These are phyloP conservation scores for Pyropia haitanensis DNA, from an alignment of 23 red algal species.

Conservation along the genomic window DNA sequence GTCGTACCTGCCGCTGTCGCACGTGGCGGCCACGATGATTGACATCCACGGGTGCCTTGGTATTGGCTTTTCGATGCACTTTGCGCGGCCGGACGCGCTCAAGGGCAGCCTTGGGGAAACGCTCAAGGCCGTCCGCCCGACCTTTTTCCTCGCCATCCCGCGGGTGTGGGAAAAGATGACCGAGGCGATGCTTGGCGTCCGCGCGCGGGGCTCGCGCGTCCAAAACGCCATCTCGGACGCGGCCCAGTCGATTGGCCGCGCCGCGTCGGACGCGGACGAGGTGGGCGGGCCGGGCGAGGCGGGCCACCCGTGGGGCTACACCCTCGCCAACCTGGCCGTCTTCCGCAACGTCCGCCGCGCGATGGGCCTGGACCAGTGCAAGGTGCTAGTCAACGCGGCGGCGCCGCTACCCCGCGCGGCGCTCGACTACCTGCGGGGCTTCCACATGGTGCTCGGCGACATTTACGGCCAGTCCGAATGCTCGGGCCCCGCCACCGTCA, in stretches of 20 bases:
- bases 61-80: constrained; percentile 27
- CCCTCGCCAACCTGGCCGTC: constrained; percentile 51
- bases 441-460: constrained; percentile 63
- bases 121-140: constrained; percentile 59
- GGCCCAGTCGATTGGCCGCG: constrained; percentile 40
- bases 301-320: constrained; percentile 34
- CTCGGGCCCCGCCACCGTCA: constrained; percentile 72
- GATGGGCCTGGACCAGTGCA: constrained; percentile 64
- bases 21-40: constrained; percentile 78
- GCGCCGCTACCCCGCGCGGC: constrained; percentile 63
- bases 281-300: constrained; percentile 8
- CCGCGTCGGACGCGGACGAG: constrained; percentile 16
- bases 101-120: constrained; percentile 47
- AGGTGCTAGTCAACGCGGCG: constrained; percentile 49
- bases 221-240: constrained; percentile 30
- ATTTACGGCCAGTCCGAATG: constrained; percentile 86
- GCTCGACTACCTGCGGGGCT: constrained; percentile 54
- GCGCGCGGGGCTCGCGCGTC: constrained; percentile 9
- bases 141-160: constrained; percentile 74
- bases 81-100: constrained; percentile 59
- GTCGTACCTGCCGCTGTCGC: constrained; percentile 70
- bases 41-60: constrained; percentile 46
- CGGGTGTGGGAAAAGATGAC: constrained; percentile 92
- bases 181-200: constrained; percentile 45
- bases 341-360: constrained; percentile 48